These are phyloP conservation scores for Aspergillus sp. DNA, from an alignment of 2,329 filamentous ascomycete genomes.

Conservation along the genomic window DNA sequence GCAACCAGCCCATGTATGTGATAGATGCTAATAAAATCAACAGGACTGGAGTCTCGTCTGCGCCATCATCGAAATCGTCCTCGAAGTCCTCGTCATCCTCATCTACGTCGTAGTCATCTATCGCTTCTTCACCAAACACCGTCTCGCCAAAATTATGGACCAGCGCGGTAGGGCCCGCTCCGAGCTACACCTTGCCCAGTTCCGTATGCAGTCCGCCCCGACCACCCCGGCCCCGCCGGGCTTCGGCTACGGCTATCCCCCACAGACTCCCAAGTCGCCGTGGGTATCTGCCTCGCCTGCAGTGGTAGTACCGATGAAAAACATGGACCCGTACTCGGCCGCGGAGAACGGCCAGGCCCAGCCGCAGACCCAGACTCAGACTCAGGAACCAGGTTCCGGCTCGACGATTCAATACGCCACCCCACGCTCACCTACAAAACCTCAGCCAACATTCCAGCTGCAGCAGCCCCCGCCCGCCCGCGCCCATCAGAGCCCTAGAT, in stretches of 20 bases:
- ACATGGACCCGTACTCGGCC: conserved; percentile 38
- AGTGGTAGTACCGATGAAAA: conserved; percentile 4
- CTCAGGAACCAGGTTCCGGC: conserved; percentile 17
- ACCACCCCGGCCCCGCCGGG: conserved; percentile 75
- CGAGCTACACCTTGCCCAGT: conserved; percentile 85
- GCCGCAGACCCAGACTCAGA: background rate
- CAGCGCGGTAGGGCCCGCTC: conserved; percentile 86
- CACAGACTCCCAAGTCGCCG: conserved; percentile 54
- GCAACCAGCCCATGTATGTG: conserved; percentile 15
- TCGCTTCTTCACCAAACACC: conserved; percentile 93
- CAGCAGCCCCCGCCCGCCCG: conserved; percentile 75
- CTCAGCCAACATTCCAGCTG: conserved; percentile 65
- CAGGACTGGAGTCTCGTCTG: conserved; percentile 94
- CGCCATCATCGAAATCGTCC: conserved; percentile 90
- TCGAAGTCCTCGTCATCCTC: conserved; percentile 82
- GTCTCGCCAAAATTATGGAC: conserved; percentile 94
- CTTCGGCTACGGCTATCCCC: conserved; percentile 18
- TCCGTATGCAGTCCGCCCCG: conserved; percentile 77
- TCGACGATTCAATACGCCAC: conserved; percentile 46
- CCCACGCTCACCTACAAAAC: conserved; percentile 54
- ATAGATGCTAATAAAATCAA: conserved; percentile 9
- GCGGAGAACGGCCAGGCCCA: conserved; percentile 48
- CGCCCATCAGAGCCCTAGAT: conserved; percentile 66
- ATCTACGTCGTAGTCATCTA: conserved; percentile 96
- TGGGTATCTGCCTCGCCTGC: conserved; percentile 14